Base-by-base conservation (phyloP, 805 yeast species). In the Lipomyces sp. region DNA sequence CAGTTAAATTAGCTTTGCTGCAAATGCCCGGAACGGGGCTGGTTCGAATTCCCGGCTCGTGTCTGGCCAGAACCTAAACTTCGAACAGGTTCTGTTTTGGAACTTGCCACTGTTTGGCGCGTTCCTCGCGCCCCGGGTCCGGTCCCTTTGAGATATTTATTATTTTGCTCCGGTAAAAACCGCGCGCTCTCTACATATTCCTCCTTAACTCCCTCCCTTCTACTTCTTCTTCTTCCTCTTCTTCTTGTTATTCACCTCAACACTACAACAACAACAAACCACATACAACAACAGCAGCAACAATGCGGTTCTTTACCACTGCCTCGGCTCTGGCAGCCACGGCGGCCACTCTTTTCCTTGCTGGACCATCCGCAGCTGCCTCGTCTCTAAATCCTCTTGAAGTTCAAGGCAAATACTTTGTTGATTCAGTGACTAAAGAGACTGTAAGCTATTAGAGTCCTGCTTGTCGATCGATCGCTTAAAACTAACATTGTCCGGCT, bases 351-450 rank as follows among this genome's bases (percentile, higher is more conserved):
- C 63, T 61, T 33, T 51, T 56, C n/a, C 29, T 39, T 39, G 65
- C 58, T 13, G 45, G 60, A 11, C 37, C 59, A 34, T 50, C 35
- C 57, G 18, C 53, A 29, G 50, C 60, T 8, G 67, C 60, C 15
- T 2, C 45, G 11, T 60, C 66, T 30, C 24, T 89, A 5, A 84
- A 88, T 75, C 96, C 97, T 0, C 87, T 94, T 58, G 83, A 80
- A 29, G 82, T 90, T 5, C 79, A 82, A 64, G 95, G 91, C 1
- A 85, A 87, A 37, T 89, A 87, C 73, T 94, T 94, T 73, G 82
- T 87, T 60, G 92, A 93, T 73, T 82, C 92, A 0, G 84, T 86
- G 5, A 90, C 96, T 0, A 81, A 85, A 42, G 87, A 87, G 67
- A 93, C 93, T 7, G 90, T 87, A 82, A 60, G 84, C 77, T 57